Conservation (phyloP, 768 basidiomycete species). For the Leccinum subgranulosum region DNA sequence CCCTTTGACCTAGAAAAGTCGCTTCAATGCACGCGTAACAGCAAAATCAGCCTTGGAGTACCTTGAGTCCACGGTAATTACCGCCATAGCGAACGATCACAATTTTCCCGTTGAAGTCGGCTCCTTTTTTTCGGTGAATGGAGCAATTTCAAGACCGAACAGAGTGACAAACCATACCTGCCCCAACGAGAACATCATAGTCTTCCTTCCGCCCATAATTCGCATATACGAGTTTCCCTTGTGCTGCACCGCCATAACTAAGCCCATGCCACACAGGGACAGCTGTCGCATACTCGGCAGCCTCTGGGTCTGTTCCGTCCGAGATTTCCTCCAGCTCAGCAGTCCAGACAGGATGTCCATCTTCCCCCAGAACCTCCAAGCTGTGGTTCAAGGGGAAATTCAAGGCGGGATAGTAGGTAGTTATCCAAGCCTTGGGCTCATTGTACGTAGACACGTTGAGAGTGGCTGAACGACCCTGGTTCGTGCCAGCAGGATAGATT, state of each 20-base stretch:
- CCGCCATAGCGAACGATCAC: constrained; percentile 75
- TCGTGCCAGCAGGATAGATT: constrained; percentile 56
- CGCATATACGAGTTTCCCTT: constrained; percentile 57
- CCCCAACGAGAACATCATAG: constrained; percentile 52
- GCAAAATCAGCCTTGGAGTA: constrained; percentile 20
- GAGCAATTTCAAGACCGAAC: too few relatives aligned
- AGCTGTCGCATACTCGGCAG: constrained; percentile 50
- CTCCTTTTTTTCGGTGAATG: too few relatives aligned
- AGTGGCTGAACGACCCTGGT: constrained; percentile 50
- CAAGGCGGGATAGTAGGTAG: constrained; percentile 70
- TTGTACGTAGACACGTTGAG: constrained; percentile 39
- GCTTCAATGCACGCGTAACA: not conserved
- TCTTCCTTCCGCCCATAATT: constrained; percentile 61
- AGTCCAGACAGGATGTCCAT: constrained; percentile 50
- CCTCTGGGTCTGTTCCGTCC: constrained; percentile 62
- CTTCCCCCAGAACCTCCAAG: constrained; percentile 53
- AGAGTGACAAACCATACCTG: too few relatives aligned
- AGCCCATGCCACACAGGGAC: constrained; percentile 71
- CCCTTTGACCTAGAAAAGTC: constrained; percentile 58
- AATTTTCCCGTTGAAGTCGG: constrained; percentile 70
- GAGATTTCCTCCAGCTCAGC: constrained; percentile 66
- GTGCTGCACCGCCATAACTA: constrained; percentile 60
- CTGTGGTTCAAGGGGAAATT: constrained; percentile 60
- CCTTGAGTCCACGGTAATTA: constrained; percentile 87
- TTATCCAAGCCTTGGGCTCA: constrained; percentile 57